Conservation (phyloP, 2,329 filamentous ascomycete genomes). For the Corniculantispora saksenae region DNA sequence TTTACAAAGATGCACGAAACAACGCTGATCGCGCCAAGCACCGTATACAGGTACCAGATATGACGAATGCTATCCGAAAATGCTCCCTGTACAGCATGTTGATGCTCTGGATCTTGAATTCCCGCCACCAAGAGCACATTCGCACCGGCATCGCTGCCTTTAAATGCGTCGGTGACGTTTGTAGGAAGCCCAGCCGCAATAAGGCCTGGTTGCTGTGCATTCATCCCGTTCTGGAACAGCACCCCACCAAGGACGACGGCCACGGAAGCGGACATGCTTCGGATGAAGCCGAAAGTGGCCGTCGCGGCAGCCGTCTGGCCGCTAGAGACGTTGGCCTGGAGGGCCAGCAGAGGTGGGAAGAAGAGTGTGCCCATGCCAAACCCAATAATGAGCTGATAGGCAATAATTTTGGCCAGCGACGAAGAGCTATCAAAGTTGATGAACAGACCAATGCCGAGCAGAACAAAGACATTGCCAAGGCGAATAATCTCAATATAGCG, state of each 20-base stretch:
- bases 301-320: conserved; percentile 64
- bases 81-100: conserved; percentile 10
- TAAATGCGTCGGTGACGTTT: conserved; percentile 11
- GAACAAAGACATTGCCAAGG: conserved; percentile 54
- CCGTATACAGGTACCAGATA: conserved; percentile 19
- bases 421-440: conserved; percentile 55
- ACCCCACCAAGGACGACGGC: conserved; percentile 58
- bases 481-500: conserved; percentile 59
- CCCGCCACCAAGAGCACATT: conserved; percentile 16
- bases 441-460: conserved; percentile 59
- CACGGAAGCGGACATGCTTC: conserved; percentile 58
- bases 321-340: conserved; percentile 62
- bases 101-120: conserved; percentile 11
- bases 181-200: conserved; percentile 4
- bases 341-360: conserved; percentile 61
- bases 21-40: conserved; percentile 12
- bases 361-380: conserved; percentile 64
- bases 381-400: conserved; percentile 62
- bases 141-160: conserved; percentile 13
- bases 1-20: conserved; percentile 17
- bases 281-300: conserved; percentile 60
- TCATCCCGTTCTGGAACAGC: conserved; percentile 41
- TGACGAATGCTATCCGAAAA: conserved; percentile 15
- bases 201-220: conserved; percentile 28
- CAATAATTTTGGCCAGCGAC: conserved; percentile 48